Percentiles rank a stretch among this genome's conserved stretches.
phyloP scores from a whole-genome alignment of 2,329 filamentous ascomycete genomes.

The Cryoendolithus antarcticus region DNA sequence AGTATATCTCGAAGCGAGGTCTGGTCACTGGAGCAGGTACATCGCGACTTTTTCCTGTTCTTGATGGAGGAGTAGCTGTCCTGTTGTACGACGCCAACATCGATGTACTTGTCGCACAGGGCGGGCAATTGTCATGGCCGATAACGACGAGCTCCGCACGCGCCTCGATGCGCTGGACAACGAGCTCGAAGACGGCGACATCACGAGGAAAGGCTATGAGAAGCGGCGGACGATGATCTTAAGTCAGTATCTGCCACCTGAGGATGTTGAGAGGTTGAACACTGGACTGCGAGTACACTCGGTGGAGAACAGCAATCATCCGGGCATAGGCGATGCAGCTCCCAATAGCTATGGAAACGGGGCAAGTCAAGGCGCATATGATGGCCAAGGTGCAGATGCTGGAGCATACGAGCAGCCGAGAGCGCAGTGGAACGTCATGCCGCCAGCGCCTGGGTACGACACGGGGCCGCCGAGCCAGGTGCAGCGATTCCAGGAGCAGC shows the following conservation, averaged over 20 bases:
- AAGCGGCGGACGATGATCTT: conserved; percentile 82
- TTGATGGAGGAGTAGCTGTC: no score
- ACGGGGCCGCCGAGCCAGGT: conserved; percentile 33
- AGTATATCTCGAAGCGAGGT: no score
- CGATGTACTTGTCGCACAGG: not conserved
- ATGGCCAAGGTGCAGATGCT: conserved; percentile 2
- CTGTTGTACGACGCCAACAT: not conserved
- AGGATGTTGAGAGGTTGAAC: conserved; percentile 10
- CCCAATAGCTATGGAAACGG: not conserved
- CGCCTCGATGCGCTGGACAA: conserved; percentile 73
- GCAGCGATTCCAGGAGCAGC: conserved; percentile 38
- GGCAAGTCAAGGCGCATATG: conserved; percentile 3
- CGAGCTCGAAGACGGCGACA: conserved; percentile 94
- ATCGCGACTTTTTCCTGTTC: no score
- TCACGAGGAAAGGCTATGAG: conserved; percentile 94
- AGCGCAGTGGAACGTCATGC: not conserved
- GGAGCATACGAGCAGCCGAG: conserved; percentile 2
- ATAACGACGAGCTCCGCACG: conserved; percentile 63
- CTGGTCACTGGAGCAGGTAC: no score
- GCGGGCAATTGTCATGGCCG: conserved; percentile 31
- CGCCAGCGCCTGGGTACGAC: conserved; percentile 14
- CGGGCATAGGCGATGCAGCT: conserved; percentile 1
- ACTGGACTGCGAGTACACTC: conserved; percentile 7
- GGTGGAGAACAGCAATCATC: conserved; percentile 6
- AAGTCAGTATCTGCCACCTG: conserved; percentile 51